These are phyloP conservation scores for Macaranga tanarius DNA, from an alignment of 441 rosid species.

Conservation along the genomic window DNA sequence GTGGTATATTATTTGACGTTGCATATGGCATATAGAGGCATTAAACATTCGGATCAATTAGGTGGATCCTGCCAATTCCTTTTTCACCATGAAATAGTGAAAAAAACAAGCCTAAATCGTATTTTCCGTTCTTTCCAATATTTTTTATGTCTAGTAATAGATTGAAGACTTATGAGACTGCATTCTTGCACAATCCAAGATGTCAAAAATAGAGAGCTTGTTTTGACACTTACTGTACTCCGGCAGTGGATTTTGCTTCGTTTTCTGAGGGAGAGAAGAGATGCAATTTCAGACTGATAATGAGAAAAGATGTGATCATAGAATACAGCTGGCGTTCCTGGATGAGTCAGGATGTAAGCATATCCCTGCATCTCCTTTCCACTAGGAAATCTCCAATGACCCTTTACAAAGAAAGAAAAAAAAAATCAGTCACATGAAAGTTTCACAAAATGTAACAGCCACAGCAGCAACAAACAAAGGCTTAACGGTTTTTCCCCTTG, in stretches of 20 bases:
- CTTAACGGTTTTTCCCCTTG: not conserved
- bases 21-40: not conserved
- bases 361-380: slow-evolving; percentile 98
- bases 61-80: not conserved
- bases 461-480: not conserved
- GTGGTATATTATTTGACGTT: not conserved
- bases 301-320: slow-evolving; percentile 77
- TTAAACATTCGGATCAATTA: not conserved
- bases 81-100: not conserved
- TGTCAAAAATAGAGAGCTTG: not conserved
- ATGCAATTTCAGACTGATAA: slow-evolving; percentile 66
- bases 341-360: slow-evolving; percentile 90
- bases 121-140: not conserved
- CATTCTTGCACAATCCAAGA: not conserved
- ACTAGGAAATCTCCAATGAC: slow-evolving; percentile 95
- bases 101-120: not conserved
- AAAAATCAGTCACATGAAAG: slow-evolving; percentile 9
- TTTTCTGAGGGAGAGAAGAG: slow-evolving; percentile 71
- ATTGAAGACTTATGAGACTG: not conserved
- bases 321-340: slow-evolving; percentile 94
- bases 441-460: not conserved
- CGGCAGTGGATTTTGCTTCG: slow-evolving; percentile 78
- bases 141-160: not conserved
- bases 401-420: slow-evolving; percentile 37
- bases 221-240: slow-evolving; percentile 58